Evolutionary conservation across 768 basidiomycete species (phyloP).

Genomic region (Tubosaeta sp.): DNA sequence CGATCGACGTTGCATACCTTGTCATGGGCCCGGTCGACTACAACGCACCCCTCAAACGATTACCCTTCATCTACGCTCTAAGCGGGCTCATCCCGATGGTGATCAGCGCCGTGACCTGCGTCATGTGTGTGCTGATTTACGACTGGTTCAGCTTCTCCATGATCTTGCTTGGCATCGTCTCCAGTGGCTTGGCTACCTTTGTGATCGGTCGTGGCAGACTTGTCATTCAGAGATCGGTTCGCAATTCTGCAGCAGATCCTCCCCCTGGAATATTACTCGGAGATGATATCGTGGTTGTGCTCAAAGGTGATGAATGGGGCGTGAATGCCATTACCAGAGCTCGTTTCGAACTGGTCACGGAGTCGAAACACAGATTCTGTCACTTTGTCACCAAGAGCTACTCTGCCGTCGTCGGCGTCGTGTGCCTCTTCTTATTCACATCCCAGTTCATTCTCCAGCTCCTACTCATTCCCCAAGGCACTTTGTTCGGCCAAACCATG

Average conservation of each 20-base stretch:
- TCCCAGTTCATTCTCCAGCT: conserved; percentile 30
- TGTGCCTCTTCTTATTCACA: conserved; percentile 25
- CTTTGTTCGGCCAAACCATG: conserved; percentile 31
- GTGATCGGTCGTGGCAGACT: conserved; percentile 24
- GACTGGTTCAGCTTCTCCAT: conserved; percentile 33
- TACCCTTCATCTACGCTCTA: conserved; percentile 1
- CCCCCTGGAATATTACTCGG: conserved; percentile 23
- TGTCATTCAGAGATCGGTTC: conserved; percentile 12
- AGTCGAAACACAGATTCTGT: neutral
- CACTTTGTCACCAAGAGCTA: conserved; percentile 4
- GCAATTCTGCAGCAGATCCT: conserved; percentile 12
- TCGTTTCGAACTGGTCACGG: conserved; percentile 18
- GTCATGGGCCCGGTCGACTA: conserved; percentile 8
- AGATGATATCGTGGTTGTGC: conserved; percentile 16
- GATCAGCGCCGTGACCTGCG: conserved; percentile 16
- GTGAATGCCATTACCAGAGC: conserved; percentile 27
- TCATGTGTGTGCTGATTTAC: conserved; percentile 18
- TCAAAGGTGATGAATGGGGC: conserved; percentile 22
- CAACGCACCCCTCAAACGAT: conserved; percentile 1
- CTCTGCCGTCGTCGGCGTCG: conserved; percentile 5
- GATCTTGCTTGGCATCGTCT: conserved; percentile 29
- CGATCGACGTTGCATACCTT: conserved; percentile 16
- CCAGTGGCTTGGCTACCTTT: conserved; percentile 25
- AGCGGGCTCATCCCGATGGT: conserved; percentile 21
- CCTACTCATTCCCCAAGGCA: conserved; percentile 30